Evolutionary conservation across 768 basidiomycete genomes (phyloP).

Genomic region (Coprinopsis cinerea): DNA sequence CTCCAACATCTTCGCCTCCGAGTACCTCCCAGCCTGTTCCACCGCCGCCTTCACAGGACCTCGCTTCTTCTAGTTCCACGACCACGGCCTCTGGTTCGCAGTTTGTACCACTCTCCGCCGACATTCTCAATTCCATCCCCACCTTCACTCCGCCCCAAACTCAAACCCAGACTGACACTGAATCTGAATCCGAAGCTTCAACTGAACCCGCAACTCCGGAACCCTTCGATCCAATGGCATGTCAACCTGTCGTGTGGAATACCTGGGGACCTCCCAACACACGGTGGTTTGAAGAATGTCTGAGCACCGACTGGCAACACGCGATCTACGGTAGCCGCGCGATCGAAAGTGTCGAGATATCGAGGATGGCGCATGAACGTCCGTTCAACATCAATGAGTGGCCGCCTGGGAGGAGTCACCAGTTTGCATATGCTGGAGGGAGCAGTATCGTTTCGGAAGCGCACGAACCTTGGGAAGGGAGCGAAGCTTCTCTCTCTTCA

Average conservation of each 20-base stretch:
- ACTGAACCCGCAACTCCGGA: background rate
- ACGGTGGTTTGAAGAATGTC: slow-evolving; percentile 47
- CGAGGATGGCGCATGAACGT: slow-evolving; percentile 8
- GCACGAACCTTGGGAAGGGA: too few relatives aligned
- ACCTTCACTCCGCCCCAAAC: slow-evolving; percentile 4
- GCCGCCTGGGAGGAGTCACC: background rate
- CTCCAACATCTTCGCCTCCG: too few relatives aligned
- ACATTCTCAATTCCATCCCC: background rate
- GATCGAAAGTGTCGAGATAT: slow-evolving; percentile 34
- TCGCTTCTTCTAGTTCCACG: too few relatives aligned
- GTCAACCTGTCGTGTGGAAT: slow-evolving; percentile 34
- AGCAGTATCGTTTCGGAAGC: background rate
- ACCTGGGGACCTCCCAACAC: slow-evolving; percentile 47
- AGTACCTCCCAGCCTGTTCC: too few relatives aligned
- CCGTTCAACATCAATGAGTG: slow-evolving; percentile 6
- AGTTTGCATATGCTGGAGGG: background rate
- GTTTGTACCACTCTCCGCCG: background rate
- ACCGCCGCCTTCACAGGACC: too few relatives aligned
- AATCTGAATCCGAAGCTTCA: too few relatives aligned
- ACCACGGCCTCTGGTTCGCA: too few relatives aligned
- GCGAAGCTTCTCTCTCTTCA: too few relatives aligned
- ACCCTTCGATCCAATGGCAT: slow-evolving; percentile 4
- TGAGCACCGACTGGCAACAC: slow-evolving; percentile 52
- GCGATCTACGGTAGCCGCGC: slow-evolving; percentile 47
- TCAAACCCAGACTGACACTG: slow-evolving; percentile 5